Conservation (phyloP, 805 yeast genomes). For the Myxozyma geophila region DNA sequence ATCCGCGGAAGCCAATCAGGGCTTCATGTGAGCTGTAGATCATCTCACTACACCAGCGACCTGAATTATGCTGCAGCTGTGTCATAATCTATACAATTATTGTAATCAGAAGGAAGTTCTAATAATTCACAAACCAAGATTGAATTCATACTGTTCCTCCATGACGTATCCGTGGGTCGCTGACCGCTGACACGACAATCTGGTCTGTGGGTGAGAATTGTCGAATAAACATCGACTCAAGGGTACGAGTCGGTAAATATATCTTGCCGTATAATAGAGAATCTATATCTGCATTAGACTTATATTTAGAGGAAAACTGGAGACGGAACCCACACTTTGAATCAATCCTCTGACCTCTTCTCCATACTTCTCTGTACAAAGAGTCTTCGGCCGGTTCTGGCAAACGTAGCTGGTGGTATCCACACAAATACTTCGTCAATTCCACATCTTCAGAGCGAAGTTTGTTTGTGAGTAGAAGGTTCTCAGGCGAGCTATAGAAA, state of each 20-base stretch:
- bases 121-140: not conserved
- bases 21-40: constrained; percentile 84
- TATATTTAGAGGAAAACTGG: not conserved
- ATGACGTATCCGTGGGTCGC: constrained; percentile 61
- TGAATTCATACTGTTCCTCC: constrained; percentile 50
- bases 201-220: constrained; percentile 65
- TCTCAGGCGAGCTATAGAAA: constrained; percentile 62
- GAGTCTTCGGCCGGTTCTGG: constrained; percentile 40
- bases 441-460: constrained; percentile 47
- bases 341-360: constrained; percentile 41
- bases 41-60: constrained; percentile 69
- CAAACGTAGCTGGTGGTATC: constrained; percentile 65
- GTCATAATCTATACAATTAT: constrained; percentile 57
- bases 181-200: constrained; percentile 72
- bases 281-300: constrained; percentile 24
- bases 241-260: constrained; percentile 81
- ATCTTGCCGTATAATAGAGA: constrained; percentile 79
- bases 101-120: constrained; percentile 40
- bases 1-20: constrained; percentile 75
- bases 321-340: constrained; percentile 22
- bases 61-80: constrained; percentile 71
- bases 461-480: constrained; percentile 15
- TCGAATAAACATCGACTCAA: constrained; percentile 85
- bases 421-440: constrained; percentile 69
- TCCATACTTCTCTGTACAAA: constrained; percentile 41